Percentiles rank a stretch among this genome's conserved stretches.
These are phyloP conservation scores for Rheum nobile DNA, from an alignment of 148 eudicot genomes.

Conservation along the genomic window DNA sequence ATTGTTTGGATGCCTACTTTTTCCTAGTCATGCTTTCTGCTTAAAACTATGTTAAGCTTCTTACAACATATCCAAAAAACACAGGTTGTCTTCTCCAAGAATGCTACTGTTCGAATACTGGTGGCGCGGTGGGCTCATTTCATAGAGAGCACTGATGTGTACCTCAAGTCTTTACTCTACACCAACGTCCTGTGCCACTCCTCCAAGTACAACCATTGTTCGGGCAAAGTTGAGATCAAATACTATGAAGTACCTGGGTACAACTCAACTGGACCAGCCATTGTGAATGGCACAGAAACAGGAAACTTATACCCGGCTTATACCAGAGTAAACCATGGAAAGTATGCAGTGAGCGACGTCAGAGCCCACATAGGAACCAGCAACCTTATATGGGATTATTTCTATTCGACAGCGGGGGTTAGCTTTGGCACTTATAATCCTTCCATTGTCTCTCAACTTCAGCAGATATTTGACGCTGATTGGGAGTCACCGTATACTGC, in stretches of 20 bases:
- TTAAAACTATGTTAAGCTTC: not conserved
- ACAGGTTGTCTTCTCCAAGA: constrained; percentile 71
- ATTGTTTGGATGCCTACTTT: too few species aligned
- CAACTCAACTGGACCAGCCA: constrained; percentile 70
- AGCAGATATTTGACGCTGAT: constrained; percentile 79
- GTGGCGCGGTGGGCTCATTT: constrained; percentile 83
- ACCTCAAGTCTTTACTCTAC: constrained; percentile 72
- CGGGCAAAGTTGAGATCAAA: constrained; percentile 68
- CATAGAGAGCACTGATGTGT: constrained; percentile 59
- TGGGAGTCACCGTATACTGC: constrained; percentile 82
- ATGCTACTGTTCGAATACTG: constrained; percentile 66
- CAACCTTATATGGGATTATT: constrained; percentile 88
- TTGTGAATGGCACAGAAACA: constrained; percentile 36
- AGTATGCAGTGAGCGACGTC: constrained; percentile 74
- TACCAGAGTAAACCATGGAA: constrained; percentile 80
- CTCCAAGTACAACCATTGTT: constrained; percentile 61
- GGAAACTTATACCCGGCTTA: constrained; percentile 59
- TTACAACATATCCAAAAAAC: not conserved
- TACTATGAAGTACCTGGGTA: constrained; percentile 77
- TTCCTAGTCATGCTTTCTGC: too few species aligned
- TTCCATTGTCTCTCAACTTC: constrained; percentile 58
- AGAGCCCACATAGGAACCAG: constrained; percentile 89
- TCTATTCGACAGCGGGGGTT: constrained; percentile 71
- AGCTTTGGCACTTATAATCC: constrained; percentile 81
- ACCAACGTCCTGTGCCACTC: constrained; percentile 66